A percentile compares a stretch with the other conserved stretches of the same genome.
Evolutionary conservation across 345 rosid genomes (phyloP).

Genomic region (Sisymbrium irio): DNA sequence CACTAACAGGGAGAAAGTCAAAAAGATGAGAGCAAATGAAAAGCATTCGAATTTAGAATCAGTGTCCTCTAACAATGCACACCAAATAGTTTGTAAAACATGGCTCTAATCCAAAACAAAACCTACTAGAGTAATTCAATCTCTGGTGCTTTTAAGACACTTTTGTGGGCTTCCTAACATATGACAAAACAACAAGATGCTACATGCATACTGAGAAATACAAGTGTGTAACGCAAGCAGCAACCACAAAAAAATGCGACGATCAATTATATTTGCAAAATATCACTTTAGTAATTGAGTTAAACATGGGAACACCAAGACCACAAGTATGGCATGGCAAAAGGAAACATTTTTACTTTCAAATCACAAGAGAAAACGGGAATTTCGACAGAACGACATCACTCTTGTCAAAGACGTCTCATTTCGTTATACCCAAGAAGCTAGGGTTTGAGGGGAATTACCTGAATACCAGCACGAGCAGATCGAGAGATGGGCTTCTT

Average conservation of each 20-base stretch:
- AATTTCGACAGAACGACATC: background rate
- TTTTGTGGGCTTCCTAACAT: background rate
- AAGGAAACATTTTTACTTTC: background rate
- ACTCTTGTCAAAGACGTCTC: background rate
- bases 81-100: background rate
- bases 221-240: background rate
- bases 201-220: background rate
- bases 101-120: background rate
- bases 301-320: background rate
- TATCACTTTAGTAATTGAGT: background rate
- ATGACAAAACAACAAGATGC: background rate
- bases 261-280: background rate
- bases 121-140: background rate
- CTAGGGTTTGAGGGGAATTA: conserved; percentile 24
- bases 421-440: background rate
- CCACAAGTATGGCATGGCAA: background rate
- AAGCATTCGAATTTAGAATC: background rate
- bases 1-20: background rate
- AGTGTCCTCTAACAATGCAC: background rate
- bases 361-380: background rate
- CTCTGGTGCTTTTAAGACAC: background rate
- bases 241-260: background rate
- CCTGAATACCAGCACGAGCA: conserved; percentile 98
- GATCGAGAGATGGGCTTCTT: conserved; percentile 83
- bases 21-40: background rate